Percentiles rank a stretch among this genome's conserved stretches.
These are phyloP conservation scores for Ophiostoma populinum DNA, from an alignment of 2,329 filamentous ascomycete species.

Conservation along the genomic window DNA sequence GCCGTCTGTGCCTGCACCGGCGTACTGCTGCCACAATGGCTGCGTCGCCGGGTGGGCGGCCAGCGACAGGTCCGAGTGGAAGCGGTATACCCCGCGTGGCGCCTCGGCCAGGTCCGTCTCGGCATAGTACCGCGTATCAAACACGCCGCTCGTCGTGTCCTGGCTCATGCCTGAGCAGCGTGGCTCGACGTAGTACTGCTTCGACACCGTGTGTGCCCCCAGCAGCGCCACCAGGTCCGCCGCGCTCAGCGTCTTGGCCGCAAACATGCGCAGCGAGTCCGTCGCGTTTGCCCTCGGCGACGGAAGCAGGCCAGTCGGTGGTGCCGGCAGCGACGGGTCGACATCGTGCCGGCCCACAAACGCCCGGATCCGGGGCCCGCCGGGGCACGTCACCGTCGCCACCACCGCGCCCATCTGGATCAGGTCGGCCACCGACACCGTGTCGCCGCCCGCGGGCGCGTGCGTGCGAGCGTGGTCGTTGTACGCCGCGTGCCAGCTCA, in stretches of 20 bases:
- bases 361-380: conserved; percentile 31
- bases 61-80: conserved; percentile 24
- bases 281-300: conserved; percentile 21
- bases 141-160: conserved; percentile 30
- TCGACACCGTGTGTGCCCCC: conserved; percentile 33
- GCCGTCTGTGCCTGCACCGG: conserved; percentile 9
- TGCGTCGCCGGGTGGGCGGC: conserved; percentile 20
- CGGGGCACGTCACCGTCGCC: conserved; percentile 32
- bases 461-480: conserved; percentile 15
- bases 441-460: background rate
- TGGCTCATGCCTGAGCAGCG: conserved; percentile 21
- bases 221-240: conserved; percentile 34
- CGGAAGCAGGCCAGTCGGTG: conserved; percentile 27
- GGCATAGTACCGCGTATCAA: conserved; percentile 32
- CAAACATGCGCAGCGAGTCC: conserved; percentile 27
- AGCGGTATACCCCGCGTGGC: conserved; percentile 19
- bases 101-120: conserved; percentile 18
- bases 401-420: conserved; percentile 31
- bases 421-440: conserved; percentile 33
- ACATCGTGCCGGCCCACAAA: conserved; percentile 31
- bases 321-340: conserved; percentile 16
- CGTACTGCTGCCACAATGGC: conserved; percentile 22
- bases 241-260: conserved; percentile 30
- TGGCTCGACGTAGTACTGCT: conserved; percentile 27
- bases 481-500: conserved; percentile 19